Evolutionary conservation across 2,329 filamentous ascomycete species (phyloP).

Genomic region (Myriosclerotinia curreyana): DNA sequence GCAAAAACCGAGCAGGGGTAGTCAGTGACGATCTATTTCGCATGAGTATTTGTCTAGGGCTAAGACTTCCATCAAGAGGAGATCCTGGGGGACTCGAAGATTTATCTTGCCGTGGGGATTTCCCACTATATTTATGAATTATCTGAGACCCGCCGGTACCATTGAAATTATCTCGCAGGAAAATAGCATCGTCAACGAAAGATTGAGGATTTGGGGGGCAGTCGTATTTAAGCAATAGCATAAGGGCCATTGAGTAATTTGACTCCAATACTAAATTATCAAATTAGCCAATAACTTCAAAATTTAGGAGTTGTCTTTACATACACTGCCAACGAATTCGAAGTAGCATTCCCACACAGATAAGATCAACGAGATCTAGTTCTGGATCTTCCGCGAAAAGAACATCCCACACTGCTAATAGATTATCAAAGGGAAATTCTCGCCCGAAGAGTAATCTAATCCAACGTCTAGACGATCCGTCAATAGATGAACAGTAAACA

Average conservation of each 20-base stretch:
- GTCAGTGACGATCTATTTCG: constrained; percentile 35
- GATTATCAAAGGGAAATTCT: constrained; percentile 85
- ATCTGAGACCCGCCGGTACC: constrained; percentile 60
- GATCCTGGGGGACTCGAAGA: constrained; percentile 34
- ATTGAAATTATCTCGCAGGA: constrained; percentile 64
- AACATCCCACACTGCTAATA: constrained; percentile 84
- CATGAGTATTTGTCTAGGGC: constrained; percentile 29
- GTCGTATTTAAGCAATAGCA: constrained; percentile 75
- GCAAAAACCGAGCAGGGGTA: constrained; percentile 42
- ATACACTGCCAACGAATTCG: constrained; percentile 85
- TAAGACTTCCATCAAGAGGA: constrained; percentile 33
- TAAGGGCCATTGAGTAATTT: constrained; percentile 83
- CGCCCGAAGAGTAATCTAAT: constrained; percentile 87
- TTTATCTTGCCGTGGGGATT: constrained; percentile 42
- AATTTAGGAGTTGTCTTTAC: constrained; percentile 34
- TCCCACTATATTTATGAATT: constrained; percentile 68
- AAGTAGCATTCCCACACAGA: constrained; percentile 93
- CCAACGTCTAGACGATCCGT: constrained; percentile 59
- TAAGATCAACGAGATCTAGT: constrained; percentile 77
- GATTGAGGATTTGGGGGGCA: constrained; percentile 65
- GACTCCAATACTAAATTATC: constrained; percentile 70
- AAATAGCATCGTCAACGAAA: constrained; percentile 83
- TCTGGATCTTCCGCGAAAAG: constrained; percentile 83
- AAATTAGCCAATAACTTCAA: not conserved
- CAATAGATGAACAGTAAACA: constrained; percentile 8